Base-by-base conservation (phyloP, 352 stramenopile species). In the Pythium rishiriense region DNA sequence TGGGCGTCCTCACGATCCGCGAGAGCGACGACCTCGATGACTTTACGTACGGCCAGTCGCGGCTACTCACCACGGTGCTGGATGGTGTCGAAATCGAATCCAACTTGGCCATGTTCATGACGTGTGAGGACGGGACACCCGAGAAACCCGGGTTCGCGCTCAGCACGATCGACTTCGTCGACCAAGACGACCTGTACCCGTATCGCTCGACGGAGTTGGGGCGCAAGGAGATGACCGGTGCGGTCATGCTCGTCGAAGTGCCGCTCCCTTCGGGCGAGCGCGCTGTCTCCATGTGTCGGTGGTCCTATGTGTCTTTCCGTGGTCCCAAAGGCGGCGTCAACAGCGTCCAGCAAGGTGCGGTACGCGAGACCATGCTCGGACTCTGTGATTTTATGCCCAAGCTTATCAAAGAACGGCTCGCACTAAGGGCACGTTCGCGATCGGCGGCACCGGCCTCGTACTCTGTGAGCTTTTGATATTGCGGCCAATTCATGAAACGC, bases 101-200 rank as follows among this genome's bases (percentile, higher is more conserved):
- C 1, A 67, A 67, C 42, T 15, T 51, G 22, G 60, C 41, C 17
- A 25, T 56, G 26, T 67, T 66, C 22, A 25, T 35, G 11, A 52
- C 45, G 1, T 54, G 43, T 19, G 55, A 53, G 26, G 55, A 62
- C 43, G 43, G 54, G 2, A 46, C 54, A 1, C 21, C 9, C 9
- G 41, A 62, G n/a, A 43, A 31, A 11, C 56, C 56, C n/a, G 56
- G 31, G 31, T 54, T 35, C 21, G 59, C 46, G 10, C n/a, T 66
- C 41, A 39, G 22, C 24, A 41, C 59, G 14, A 56, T 66, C 29
- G 59, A 66, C 26, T 66, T 26, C 28, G 59, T 66, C 5, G 59
- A 66, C 59, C 59, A 66, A 6, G 59, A 66, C 49, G 49, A 60
- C 17, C 41, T 63, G 45, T 28, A 63, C 19, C 56, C 56, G 24